A percentile compares a stretch with the other conserved stretches of the same genome.
Conservation (phyloP, 108 stramenopile genomes). For the Seminavis robusta region DNA sequence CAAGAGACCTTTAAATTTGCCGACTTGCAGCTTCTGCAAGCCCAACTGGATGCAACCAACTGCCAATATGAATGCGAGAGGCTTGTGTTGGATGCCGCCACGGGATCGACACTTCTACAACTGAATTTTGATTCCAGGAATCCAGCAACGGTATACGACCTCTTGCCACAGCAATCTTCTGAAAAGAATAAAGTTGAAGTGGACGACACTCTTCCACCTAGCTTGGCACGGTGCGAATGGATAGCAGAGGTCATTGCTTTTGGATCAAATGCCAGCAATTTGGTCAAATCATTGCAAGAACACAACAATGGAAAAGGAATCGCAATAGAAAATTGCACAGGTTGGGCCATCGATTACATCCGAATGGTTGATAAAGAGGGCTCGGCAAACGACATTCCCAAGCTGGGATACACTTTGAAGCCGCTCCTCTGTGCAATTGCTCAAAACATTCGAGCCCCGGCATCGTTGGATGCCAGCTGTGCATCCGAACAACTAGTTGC, state of each 20-base stretch:
- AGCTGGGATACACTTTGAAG: conserved; percentile 29
- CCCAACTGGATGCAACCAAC: conserved; percentile 15
- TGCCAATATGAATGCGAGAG: conserved; percentile 3
- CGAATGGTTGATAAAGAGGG: conserved; percentile 3
- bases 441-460: conserved; percentile 37
- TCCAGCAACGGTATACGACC: too few relatives aligned
- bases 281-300: conserved; percentile 24
- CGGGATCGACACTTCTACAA: conserved; percentile 32
- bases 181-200: too few relatives aligned
- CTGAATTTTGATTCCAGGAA: conserved; percentile 5
- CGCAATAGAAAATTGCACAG: too few relatives aligned
- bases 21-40: conserved; percentile 53
- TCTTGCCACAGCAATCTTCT: too few relatives aligned
- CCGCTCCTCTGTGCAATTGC: conserved; percentile 46
- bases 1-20: conserved; percentile 67
- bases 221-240: conserved; percentile 42
- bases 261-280: conserved; percentile 22
- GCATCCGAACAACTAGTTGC: conserved; percentile 6
- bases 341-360: conserved; percentile 33
- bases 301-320: not conserved
- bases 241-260: conserved; percentile 35
- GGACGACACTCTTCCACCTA: too few relatives aligned
- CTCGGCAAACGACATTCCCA: not conserved
- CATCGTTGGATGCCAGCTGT: conserved; percentile 18
- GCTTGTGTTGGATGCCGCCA: conserved; percentile 32